These are phyloP conservation scores for Saccharomyces cerevisiae DNA, from an alignment of 805 yeast species.

Conservation along the genomic window DNA sequence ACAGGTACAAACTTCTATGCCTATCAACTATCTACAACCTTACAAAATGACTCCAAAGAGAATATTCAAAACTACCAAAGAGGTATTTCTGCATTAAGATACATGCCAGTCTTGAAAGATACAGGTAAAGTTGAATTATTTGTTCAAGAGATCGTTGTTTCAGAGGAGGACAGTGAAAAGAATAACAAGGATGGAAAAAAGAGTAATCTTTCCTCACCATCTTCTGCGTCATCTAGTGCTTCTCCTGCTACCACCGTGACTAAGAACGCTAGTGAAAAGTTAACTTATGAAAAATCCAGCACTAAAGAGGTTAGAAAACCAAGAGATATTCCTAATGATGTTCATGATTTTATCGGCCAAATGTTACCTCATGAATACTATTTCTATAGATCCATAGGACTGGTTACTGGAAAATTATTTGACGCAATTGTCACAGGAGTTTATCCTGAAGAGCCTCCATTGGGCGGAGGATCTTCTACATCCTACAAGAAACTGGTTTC, in stretches of 20 bases:
- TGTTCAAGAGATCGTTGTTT: conserved; percentile 31
- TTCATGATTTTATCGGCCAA: conserved; percentile 75
- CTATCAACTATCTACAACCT: conserved; percentile 34
- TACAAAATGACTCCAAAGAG: conserved; percentile 32
- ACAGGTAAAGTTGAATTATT: conserved; percentile 63
- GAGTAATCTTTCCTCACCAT: conserved; percentile 6
- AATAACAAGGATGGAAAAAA: background rate
- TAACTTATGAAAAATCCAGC: background rate
- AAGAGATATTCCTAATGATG: conserved; percentile 54
- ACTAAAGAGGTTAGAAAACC: conserved; percentile 6
- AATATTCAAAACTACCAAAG: conserved; percentile 45
- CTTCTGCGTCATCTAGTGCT: conserved; percentile 4
- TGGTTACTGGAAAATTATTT: conserved; percentile 47
- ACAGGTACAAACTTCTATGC: conserved; percentile 42
- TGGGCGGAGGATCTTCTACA: conserved; percentile 52
- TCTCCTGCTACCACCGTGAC: background rate
- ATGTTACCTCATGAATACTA: conserved; percentile 79
- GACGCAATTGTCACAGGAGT: conserved; percentile 61
- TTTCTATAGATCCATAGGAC: conserved; percentile 73
- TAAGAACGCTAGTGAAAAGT: background rate
- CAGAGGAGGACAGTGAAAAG: conserved; percentile 6
- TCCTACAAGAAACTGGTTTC: conserved; percentile 51
- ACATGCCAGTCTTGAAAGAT: conserved; percentile 62
- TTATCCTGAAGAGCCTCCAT: conserved; percentile 54
- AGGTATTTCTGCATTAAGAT: conserved; percentile 61